Percentiles rank a stretch among this genome's conserved stretches.
Conservation (phyloP, 768 basidiomycete genomes). For the Cystofilobasidium bisporidii region DNA sequence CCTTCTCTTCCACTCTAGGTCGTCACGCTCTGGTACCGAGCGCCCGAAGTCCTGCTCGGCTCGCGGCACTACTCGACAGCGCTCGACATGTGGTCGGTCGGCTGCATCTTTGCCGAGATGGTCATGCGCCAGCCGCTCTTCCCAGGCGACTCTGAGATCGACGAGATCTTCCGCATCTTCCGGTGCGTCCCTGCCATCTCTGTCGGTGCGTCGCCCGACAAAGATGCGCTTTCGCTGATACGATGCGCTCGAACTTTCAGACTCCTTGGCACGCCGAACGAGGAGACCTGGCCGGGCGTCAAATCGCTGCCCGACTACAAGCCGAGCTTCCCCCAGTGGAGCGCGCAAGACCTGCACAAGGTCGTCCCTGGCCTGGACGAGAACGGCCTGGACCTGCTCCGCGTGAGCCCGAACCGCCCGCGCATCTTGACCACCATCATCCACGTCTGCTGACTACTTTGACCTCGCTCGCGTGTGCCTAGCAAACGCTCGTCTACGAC, state of each 20-base stretch:
- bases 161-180: slow-evolving; percentile 99
- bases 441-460: too few species aligned
- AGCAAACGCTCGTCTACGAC: slow-evolving; percentile 73
- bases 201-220: not conserved
- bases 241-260: too few species aligned
- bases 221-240: too few species aligned
- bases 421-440: too few species aligned
- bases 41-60: slow-evolving; percentile 92
- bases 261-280: slow-evolving; percentile 85
- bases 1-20: slow-evolving; percentile 58
- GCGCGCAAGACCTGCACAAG: slow-evolving; percentile 56
- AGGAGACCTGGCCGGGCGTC: slow-evolving; percentile 85
- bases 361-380: slow-evolving; percentile 65
- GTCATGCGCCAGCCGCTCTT: slow-evolving; percentile 84
- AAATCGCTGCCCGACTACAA: slow-evolving; percentile 86
- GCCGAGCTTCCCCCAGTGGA: slow-evolving; percentile 93
- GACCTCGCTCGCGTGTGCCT: not conserved
- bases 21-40: slow-evolving; percentile 97
- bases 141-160: slow-evolving; percentile 98
- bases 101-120: slow-evolving; percentile 97
- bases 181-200: slow-evolving; percentile 54
- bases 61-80: slow-evolving; percentile 94
- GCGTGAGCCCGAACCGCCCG: slow-evolving; percentile 44
- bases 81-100: slow-evolving; percentile 99
- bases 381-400: slow-evolving; percentile 67